Percentiles rank a stretch among this genome's conserved stretches.
These are phyloP conservation scores for Ganoderma lucidum DNA, from an alignment of 1,284 basidiomycete species.

Conservation along the genomic window DNA sequence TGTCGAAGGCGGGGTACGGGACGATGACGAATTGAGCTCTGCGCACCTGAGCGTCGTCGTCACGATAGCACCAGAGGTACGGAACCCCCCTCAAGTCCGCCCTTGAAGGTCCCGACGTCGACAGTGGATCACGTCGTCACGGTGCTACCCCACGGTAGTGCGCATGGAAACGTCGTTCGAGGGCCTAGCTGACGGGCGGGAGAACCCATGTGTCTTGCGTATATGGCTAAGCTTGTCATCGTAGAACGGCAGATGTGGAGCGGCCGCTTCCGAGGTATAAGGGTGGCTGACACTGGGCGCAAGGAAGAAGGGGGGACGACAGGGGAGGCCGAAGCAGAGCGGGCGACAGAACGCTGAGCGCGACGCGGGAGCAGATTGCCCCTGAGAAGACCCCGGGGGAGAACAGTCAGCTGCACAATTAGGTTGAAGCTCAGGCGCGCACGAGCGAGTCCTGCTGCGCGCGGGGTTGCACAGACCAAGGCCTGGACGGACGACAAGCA, in stretches of 20 bases:
- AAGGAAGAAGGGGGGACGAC: conserved; percentile 1
- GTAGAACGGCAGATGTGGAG: not conserved
- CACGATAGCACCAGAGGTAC: not conserved
- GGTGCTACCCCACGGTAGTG: not conserved
- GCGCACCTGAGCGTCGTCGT: conserved; percentile 4
- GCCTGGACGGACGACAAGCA: conserved; percentile 14
- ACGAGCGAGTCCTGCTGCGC: conserved; percentile 10
- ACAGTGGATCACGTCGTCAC: not conserved
- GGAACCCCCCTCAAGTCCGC: conserved; percentile 16
- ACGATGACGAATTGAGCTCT: not conserved
- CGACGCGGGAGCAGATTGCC: conserved; percentile 21
- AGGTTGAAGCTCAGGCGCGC: conserved; percentile 32
- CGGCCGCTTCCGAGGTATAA: conserved; percentile 9
- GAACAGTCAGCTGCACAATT: conserved; percentile 31
- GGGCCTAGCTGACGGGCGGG: not conserved
- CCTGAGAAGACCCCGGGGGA: conserved; percentile 28
- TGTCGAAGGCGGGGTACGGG: not conserved
- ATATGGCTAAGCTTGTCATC: conserved; percentile 2
- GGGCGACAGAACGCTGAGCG: not conserved
- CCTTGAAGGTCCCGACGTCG: conserved; percentile 1
- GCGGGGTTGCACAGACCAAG: conserved; percentile 15
- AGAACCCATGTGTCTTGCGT: not conserved
- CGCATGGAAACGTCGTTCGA: not conserved
- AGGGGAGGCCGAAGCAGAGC: not conserved
- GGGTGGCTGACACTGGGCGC: not conserved